phyloP scores from a whole-genome alignment of 352 stramenopile species.

The Phytophthora europaea region DNA sequence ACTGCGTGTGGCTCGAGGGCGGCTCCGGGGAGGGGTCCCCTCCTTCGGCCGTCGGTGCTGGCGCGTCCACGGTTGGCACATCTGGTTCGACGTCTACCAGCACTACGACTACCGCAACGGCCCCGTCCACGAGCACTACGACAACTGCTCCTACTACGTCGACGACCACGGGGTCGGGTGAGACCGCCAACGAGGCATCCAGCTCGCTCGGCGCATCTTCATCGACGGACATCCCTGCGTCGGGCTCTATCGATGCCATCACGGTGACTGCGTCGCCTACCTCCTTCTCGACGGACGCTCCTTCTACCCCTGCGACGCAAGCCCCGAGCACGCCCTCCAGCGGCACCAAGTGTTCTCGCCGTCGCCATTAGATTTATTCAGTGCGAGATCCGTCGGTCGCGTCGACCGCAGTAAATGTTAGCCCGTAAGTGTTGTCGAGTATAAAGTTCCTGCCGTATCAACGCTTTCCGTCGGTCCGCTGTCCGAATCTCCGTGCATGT shows the following conservation, averaged over 20 bases:
- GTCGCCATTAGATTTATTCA: slow-evolving; percentile 21
- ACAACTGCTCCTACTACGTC: slow-evolving; percentile 11
- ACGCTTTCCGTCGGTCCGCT: background rate
- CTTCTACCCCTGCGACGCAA: slow-evolving; percentile 19
- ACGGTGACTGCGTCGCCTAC: slow-evolving; percentile 1
- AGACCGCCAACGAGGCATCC: slow-evolving; percentile 14
- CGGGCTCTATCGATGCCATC: background rate
- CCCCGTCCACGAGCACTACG: slow-evolving; percentile 5
- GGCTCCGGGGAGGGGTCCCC: slow-evolving; percentile 31
- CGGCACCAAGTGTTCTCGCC: slow-evolving; percentile 8
- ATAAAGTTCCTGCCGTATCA: slow-evolving; percentile 1
- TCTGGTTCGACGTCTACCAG: slow-evolving; percentile 6
- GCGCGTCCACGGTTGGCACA: slow-evolving; percentile 13
- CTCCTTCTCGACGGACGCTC: slow-evolving; percentile 1
- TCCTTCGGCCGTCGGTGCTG: slow-evolving; percentile 25
- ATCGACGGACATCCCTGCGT: background rate
- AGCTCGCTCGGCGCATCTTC: slow-evolving; percentile 4
- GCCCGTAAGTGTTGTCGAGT: slow-evolving; percentile 19
- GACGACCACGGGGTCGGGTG: background rate
- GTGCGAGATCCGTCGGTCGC: background rate
- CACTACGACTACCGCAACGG: slow-evolving; percentile 5
- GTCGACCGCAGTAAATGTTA: slow-evolving; percentile 12
- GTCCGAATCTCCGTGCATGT: background rate
- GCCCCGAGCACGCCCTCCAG: slow-evolving; percentile 11
- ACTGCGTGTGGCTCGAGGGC: slow-evolving; percentile 49